Base-by-base conservation (phyloP, 192 early-diverging fungal species). In the Backusella luteola region DNA sequence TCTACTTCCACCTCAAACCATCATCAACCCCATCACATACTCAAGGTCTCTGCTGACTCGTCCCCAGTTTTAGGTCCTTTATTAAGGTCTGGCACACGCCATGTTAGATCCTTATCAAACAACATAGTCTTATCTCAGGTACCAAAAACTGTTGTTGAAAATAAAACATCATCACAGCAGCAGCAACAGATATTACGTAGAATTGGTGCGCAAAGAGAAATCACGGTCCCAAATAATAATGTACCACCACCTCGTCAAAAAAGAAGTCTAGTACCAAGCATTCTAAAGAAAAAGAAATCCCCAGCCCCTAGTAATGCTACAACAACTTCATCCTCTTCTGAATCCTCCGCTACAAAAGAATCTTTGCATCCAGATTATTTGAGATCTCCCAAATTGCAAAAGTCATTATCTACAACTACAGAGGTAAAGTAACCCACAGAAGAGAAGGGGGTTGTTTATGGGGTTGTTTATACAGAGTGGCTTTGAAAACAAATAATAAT, bases 31-130 rank as follows among this genome's bases (percentile, higher is more conserved):
- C 56, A 63, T 12, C 56, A 63, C 8, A 63, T 63, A 23, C 26
- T 63, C 21, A 63, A 63, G 56, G 26, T 63, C n/a, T 63, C 56
- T 29, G 56, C 56, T 14, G 56, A 63, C 11, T 63, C 56, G 2
- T 63, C 56, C 29, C 56, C 56, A 12, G 9, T 63, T 63, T 63
- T 63, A 29, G 56, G 56, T 63, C 56, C 56, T 3, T 29, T 29
- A 63, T 63, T 63, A 63, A 63, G 56, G 12, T 23, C 56, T 14
- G 23, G 56, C 15, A 63, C 56, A 29, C 56, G 56, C 12, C 56
- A 63, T 63, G n/a, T 23, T 29, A 63, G 56, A 63, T 63, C 56
- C 56, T 63, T 63, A 63, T 63, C 56, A 63, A 63, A 63, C 26
- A 63, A 63, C 9, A 63, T 63, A 3, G 26, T 63, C 23, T 63